Evolutionary conservation across 257 asterid genomes (phyloP).

Genomic region (Sherardia arvensis): DNA sequence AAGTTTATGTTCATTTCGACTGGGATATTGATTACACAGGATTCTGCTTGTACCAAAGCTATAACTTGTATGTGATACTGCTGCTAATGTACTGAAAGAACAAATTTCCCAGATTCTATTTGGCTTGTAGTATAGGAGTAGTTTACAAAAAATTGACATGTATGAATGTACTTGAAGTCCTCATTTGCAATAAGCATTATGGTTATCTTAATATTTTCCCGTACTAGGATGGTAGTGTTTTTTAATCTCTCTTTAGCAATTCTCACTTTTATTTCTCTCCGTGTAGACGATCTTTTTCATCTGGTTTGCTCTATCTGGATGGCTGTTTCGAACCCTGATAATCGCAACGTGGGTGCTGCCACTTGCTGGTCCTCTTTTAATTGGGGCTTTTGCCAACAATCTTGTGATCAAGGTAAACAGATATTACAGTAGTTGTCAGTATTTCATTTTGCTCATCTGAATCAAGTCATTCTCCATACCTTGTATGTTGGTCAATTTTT

Average conservation of each 20-base stretch:
- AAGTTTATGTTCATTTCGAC: not conserved
- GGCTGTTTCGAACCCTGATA: slow-evolving; percentile 78
- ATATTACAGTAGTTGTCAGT: not conserved
- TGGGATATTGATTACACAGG: not conserved
- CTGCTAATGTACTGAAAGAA: not conserved
- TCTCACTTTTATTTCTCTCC: slow-evolving; percentile 8
- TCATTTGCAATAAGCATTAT: not conserved
- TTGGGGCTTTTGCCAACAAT: slow-evolving; percentile 81
- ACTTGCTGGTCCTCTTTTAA: slow-evolving; percentile 90
- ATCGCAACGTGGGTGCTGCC: slow-evolving; percentile 87
- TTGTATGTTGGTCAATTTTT: not conserved
- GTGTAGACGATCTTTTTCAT: slow-evolving; percentile 87
- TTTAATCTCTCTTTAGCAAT: not conserved
- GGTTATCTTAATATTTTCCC: not conserved
- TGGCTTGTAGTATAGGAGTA: not conserved
- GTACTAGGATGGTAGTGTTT: not conserved
- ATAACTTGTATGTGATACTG: not conserved
- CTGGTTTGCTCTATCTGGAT: slow-evolving; percentile 97
- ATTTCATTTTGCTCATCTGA: not conserved
- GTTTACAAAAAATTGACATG: not conserved
- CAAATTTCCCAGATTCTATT: not conserved
- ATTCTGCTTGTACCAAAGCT: not conserved
- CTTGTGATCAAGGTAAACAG: slow-evolving; percentile 73
- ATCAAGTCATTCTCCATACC: not conserved
- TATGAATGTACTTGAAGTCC: not conserved